Base-by-base conservation (phyloP, 495 filamentous ascomycete species). In the Aspergillus leporis region DNA sequence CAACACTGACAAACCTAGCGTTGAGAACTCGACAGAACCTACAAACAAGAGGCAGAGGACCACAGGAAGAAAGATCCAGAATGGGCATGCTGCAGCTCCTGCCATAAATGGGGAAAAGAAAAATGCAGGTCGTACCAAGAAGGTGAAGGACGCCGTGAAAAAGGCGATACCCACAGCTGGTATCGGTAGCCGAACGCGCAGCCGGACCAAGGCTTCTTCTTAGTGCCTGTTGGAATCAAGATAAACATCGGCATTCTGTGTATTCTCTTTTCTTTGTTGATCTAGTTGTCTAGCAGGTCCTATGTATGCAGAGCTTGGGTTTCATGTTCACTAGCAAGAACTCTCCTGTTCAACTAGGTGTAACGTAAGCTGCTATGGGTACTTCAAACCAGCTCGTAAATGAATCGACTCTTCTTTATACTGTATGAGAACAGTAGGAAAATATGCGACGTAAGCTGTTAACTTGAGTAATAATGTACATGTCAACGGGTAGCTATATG, bases 161-260 rank as follows among this genome's bases (percentile, higher is more conserved):
- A 72, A 70, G 62, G 58, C 58, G 22, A 62, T 72, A 21, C 61
- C 72, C 12, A 66, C 61, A 16, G 74, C 73, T 66, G 70, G 74
- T 12, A 69, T 73, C 58, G 74, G 75, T 31, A 75, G 70, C 51
- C 67, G 74, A n/a, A 78, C 75, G 45, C 74, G 75, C 45, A 77
- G 72, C 61, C 72, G 74, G 19, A 75, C 74, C 53, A 75, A 78
- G 61, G 61, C 53, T 47, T 46, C 66, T 41, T 70, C 58, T 21
- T 62, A 47, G 58, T 41, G 14, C 9, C 9, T 5, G 41, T 18
- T 45, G 41, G 41, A 18, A n/a, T 18, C 9, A 8, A 5, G 3
- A 14, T 9, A 14, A 45, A 45, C 41, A 45, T 45, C 14, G 41
- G n/a, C 18, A 7, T 43, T 8, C 8, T 36, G 8, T n/a, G 1